These are phyloP conservation scores for Martiniozyma abietophila DNA, from an alignment of 805 yeast genomes.

Conservation along the genomic window DNA sequence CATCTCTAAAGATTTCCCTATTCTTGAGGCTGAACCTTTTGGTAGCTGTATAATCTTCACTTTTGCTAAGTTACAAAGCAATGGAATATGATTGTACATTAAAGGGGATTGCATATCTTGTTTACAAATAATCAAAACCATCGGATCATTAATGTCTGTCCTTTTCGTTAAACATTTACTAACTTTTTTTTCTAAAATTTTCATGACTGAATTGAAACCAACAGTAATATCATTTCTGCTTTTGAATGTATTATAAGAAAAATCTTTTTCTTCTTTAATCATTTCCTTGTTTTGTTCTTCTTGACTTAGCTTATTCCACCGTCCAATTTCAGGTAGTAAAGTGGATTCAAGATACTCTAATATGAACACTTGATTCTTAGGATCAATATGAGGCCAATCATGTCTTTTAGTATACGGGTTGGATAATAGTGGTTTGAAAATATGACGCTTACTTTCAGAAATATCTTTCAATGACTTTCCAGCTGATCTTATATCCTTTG, in stretches of 20 bases:
- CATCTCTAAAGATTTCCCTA: slow-evolving; percentile 14
- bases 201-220: slow-evolving; percentile 52
- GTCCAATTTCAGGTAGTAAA: slow-evolving; percentile 9
- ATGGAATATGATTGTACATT: slow-evolving; percentile 49
- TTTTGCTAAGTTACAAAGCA: slow-evolving; percentile 40
- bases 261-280: slow-evolving; percentile 11
- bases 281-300: slow-evolving; percentile 21
- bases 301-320: slow-evolving; percentile 17
- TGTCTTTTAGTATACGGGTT: slow-evolving; percentile 46
- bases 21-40: slow-evolving; percentile 25
- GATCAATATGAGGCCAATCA: slow-evolving; percentile 33
- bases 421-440: slow-evolving; percentile 55
- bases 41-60: slow-evolving; percentile 58
- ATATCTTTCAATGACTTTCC: too few species aligned
- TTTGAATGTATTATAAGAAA: slow-evolving; percentile 1
- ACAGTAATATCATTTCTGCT: slow-evolving; percentile 20
- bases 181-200: slow-evolving; percentile 37
- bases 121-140: slow-evolving; percentile 51
- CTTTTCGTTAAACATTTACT: slow-evolving; percentile 11
- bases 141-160: slow-evolving; percentile 14
- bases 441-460: too few species aligned
- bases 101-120: slow-evolving; percentile 32
- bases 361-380: slow-evolving; percentile 23
- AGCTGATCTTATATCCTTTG: too few species aligned
- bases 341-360: slow-evolving; percentile 17